Percentiles rank a stretch among this genome's conserved stretches.
phyloP scores from a whole-genome alignment of 129 eudicot genomes.

The Arctium minus region DNA sequence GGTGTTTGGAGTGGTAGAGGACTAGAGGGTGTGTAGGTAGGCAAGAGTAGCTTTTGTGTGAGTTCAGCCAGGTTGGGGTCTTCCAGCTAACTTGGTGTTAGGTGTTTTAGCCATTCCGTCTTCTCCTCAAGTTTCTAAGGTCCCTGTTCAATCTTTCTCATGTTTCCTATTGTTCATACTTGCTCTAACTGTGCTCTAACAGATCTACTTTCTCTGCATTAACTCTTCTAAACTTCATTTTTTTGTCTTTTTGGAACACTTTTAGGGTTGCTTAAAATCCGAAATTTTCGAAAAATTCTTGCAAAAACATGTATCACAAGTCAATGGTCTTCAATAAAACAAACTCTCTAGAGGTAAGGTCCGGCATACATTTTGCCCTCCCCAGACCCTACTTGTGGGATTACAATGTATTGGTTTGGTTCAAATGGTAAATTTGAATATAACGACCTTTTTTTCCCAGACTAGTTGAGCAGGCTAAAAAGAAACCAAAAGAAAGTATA shows the following conservation, averaged over 20 bases:
- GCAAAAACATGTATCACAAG: background rate
- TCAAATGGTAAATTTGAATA: background rate
- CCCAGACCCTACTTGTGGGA: background rate
- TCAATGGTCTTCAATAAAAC: background rate
- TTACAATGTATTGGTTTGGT: background rate
- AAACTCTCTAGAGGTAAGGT: background rate
- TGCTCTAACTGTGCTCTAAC: background rate
- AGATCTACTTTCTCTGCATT: no score
- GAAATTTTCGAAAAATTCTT: background rate
- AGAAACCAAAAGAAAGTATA: no score
- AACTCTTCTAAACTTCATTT: background rate
- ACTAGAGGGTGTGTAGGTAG: no score
- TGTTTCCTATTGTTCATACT: background rate
- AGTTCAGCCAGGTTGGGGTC: no score
- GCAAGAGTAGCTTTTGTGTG: no score
- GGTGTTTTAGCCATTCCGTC: no score
- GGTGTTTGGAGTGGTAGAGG: no score
- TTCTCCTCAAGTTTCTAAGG: no score
- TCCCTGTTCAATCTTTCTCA: background rate
- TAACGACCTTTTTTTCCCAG: background rate
- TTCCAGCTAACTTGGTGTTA: no score
- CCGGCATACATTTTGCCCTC: background rate
- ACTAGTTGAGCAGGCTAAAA: background rate
- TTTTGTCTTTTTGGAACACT: background rate
- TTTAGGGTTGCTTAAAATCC: background rate